Evolutionary conservation across 2,329 filamentous ascomycete genomes (phyloP), one percentile per base, ranked within the genome.

Genomic region (Trichoderma atroviride): DNA sequence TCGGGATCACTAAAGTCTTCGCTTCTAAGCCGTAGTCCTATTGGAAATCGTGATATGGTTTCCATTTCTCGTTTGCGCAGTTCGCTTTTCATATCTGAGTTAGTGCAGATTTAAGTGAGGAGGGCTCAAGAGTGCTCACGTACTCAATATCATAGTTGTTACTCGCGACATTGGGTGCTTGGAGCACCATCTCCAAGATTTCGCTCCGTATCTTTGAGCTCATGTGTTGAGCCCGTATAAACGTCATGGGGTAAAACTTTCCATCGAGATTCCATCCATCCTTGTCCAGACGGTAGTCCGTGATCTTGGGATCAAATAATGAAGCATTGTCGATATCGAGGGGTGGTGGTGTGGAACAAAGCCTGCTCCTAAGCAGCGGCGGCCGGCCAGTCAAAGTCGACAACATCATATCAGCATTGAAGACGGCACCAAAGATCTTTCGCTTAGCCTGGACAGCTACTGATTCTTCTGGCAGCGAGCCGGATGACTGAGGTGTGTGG

Each of bases 1-100:
- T 84, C 77, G 0, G 83, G 76, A 37, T 86, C 79, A 1, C 81
- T 77, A 63, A 88, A 74, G 72, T 88, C 86, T 9, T 61, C 57
- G 6, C 31, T 56, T 35, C 66, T 31, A 33, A 70, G 70, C n/a
- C 33, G 58, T 7, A 71, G 22, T 2, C 37, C 59, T 1, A 55
- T 19, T 13, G 70, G 70, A 11, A 71, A 71, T 27, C 56, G 57
- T 4, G 58, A 31, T 5, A 64, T 59, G 16, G 47, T 27, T 9
- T 64, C 63, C 53, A 70, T 31, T 37, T 56, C 67, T 40, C 60
- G 60, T 50, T 37, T 69, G 16, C 60, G 43, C 0, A 69, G 11
- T 22, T 55, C 31, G 13, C 67, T 69, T 7, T 35, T 29, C 19
- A 0, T 2, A 50, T 6, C 7, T 3, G 10, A 19, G 29, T 66